A percentile compares a stretch with the other conserved stretches of the same genome.
Evolutionary conservation across 179 eudicot species (phyloP).

Genomic region (Beta macrorhiza): DNA sequence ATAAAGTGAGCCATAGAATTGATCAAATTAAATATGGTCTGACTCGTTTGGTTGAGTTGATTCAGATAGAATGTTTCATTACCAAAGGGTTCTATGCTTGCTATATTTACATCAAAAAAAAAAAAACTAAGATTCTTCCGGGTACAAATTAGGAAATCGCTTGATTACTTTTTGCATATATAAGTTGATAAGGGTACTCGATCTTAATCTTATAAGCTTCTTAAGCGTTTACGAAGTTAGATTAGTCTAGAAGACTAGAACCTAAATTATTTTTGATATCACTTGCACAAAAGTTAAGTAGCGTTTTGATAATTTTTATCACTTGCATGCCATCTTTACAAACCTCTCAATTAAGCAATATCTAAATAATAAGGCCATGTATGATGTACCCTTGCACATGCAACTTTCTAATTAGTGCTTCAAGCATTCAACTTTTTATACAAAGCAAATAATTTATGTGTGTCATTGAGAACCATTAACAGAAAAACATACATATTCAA

Average conservation of each 20-base stretch:
- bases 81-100: too few relatives aligned
- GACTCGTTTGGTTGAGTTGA: too few relatives aligned
- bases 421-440: background rate
- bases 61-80: too few relatives aligned
- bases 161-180: too few relatives aligned
- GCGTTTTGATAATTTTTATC: background rate
- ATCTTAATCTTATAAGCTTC: too few relatives aligned
- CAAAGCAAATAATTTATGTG: background rate
- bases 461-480: background rate
- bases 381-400: background rate
- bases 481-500: background rate
- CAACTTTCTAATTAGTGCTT: slow-evolving; percentile 6
- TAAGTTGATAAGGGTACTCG: too few relatives aligned
- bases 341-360: slow-evolving; percentile 8
- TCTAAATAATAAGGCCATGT: background rate
- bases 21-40: too few relatives aligned
- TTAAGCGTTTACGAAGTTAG: too few relatives aligned
- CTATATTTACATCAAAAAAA: too few relatives aligned
- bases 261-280: too few relatives aligned
- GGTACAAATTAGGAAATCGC: background rate
- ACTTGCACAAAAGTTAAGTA: background rate
- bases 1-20: too few relatives aligned
- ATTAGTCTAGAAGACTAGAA: background rate
- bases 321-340: background rate
- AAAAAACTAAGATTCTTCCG: too few relatives aligned